These are phyloP conservation scores for Arachis hypogaea DNA, from an alignment of 306 rosid species.

Conservation along the genomic window DNA sequence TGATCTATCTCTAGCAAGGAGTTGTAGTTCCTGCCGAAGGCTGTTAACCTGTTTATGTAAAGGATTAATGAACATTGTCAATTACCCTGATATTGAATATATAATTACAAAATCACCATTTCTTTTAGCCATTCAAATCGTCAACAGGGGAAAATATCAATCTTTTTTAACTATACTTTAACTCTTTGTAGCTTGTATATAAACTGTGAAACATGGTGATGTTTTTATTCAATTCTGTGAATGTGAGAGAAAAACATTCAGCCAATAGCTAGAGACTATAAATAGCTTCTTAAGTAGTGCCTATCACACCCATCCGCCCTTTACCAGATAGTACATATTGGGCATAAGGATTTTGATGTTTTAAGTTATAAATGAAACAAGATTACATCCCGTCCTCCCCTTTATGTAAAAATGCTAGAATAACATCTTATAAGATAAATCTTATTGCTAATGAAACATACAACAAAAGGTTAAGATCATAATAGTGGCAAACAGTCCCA, in stretches of 20 bases:
- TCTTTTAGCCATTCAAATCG: background rate
- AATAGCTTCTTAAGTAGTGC: background rate
- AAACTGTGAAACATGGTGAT: constrained; percentile 22
- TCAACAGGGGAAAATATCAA: constrained; percentile 21
- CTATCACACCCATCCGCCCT: constrained; percentile 7
- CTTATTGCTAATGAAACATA: background rate
- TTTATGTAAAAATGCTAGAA: background rate
- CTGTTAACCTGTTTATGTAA: constrained; percentile 67
- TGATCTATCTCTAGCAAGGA: constrained; percentile 56
- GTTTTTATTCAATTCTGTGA: constrained; percentile 19
- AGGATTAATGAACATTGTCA: constrained; percentile 30
- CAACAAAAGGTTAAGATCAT: background rate
- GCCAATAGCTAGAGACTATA: constrained; percentile 12
- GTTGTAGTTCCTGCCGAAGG: constrained; percentile 69
- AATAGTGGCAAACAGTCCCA: background rate
- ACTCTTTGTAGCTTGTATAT: background rate
- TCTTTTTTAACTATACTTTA: constrained; percentile 17
- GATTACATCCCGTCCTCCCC: background rate
- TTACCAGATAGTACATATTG: constrained; percentile 14
- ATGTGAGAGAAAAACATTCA: constrained; percentile 21
- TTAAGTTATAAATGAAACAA: constrained; percentile 6
- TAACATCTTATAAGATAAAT: background rate
- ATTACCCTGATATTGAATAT: constrained; percentile 23
- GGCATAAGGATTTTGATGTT: constrained; percentile 1
- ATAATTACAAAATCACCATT: background rate